Conservation (phyloP, 192 early-diverging fungal genomes). For the Linnemannia zychae region DNA sequence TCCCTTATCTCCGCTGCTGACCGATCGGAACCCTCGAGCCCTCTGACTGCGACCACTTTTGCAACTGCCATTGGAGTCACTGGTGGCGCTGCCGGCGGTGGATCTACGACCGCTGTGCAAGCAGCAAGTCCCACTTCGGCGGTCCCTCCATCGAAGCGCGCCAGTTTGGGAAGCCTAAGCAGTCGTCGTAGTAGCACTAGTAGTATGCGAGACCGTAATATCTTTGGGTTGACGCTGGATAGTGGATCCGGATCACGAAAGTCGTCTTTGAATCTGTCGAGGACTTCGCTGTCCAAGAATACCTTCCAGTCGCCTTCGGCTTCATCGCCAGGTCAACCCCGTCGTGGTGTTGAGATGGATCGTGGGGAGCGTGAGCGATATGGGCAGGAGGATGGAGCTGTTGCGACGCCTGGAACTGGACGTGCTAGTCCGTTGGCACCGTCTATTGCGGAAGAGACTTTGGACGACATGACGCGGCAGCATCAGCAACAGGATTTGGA, state of each 20-base stretch:
- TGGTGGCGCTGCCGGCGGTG: background rate
- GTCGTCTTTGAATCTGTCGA: constrained; percentile 42
- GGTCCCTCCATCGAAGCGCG: constrained; percentile 19
- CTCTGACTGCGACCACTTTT: background rate
- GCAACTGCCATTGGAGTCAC: background rate
- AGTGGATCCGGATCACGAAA: constrained; percentile 46
- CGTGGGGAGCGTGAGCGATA: constrained; percentile 12
- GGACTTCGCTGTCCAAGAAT: constrained; percentile 21
- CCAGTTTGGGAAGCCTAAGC: constrained; percentile 29
- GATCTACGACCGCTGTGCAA: background rate
- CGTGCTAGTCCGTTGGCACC: background rate
- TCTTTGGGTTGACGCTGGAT: constrained; percentile 43
- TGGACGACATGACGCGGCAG: constrained; percentile 2
- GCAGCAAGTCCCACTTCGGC: background rate
- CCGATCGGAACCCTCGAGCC: constrained; percentile 24
- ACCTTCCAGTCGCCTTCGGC: constrained; percentile 34
- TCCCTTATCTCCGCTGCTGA: constrained; percentile 11
- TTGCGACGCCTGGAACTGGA: constrained; percentile 17
- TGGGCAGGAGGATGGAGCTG: background rate
- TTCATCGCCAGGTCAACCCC: constrained; percentile 34
- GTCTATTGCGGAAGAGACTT: background rate
- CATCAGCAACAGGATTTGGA: background rate
- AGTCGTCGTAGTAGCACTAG: constrained; percentile 49
- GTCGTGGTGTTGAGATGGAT: constrained; percentile 49
- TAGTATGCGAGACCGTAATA: constrained; percentile 53